Conservation (phyloP, 1,139 yeast species). For the Saccharomycopsis hybrid region DNA sequence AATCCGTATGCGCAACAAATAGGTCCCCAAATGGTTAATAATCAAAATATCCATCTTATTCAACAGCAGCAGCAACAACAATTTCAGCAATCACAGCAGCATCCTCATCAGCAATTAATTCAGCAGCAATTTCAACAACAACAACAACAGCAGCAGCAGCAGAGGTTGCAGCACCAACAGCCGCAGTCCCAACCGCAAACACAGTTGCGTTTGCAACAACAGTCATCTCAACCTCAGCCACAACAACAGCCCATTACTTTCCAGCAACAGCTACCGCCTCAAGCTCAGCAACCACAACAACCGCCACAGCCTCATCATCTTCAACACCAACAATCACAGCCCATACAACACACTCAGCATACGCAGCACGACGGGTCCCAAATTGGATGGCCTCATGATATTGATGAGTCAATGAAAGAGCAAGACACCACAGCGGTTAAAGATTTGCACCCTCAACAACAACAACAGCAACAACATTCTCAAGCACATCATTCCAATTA, state of each 20-base stretch:
- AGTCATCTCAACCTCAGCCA: slow-evolving; percentile 23
- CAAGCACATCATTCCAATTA: too few species aligned
- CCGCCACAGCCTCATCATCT: slow-evolving; percentile 25
- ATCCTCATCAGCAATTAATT: slow-evolving; percentile 21
- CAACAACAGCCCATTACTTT: slow-evolving; percentile 21
- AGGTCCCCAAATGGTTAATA: background rate
- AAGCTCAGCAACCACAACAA: slow-evolving; percentile 22
- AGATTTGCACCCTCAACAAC: slow-evolving; percentile 24
- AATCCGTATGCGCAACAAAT: background rate
- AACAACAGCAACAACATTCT: slow-evolving; percentile 27
- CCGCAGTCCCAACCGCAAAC: slow-evolving; percentile 23
- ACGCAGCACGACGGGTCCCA: background rate
- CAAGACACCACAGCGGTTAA: background rate
- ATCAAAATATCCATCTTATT: slow-evolving; percentile 9
- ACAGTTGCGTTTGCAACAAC: slow-evolving; percentile 22
- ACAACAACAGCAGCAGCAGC: slow-evolving; percentile 23
- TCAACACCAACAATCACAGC: slow-evolving; percentile 25
- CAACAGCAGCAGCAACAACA: slow-evolving; percentile 21
- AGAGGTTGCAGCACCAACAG: slow-evolving; percentile 20
- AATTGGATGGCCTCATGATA: background rate
- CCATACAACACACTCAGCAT: background rate
- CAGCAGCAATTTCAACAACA: slow-evolving; percentile 17
- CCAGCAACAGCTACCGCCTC: slow-evolving; percentile 25
- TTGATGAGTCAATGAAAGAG: background rate
- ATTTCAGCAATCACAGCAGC: slow-evolving; percentile 6